Percentiles rank a stretch among this genome's conserved stretches.
Conservation (phyloP, 805 yeast genomes). For the Lipomyces sp. region DNA sequence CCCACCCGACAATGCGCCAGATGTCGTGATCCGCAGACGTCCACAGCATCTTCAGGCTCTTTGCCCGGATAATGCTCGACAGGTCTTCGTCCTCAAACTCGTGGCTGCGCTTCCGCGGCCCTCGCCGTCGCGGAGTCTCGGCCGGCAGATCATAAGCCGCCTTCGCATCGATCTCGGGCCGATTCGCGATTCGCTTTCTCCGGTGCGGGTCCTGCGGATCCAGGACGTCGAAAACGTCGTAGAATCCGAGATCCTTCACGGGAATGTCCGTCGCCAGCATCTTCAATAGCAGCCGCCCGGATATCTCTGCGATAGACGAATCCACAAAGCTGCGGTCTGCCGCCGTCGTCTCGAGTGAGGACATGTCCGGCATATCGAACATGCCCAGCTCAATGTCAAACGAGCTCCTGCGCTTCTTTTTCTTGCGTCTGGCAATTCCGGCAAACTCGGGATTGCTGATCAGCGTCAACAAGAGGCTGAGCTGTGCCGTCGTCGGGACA, state of each 20-base stretch:
- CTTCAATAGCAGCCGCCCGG: slow-evolving; percentile 6
- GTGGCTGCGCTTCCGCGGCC: background rate
- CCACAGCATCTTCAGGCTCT: slow-evolving; percentile 14
- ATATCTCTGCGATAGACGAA: slow-evolving; percentile 4
- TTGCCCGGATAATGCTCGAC: background rate
- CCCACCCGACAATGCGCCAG: slow-evolving; percentile 24
- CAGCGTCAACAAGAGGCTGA: slow-evolving; percentile 16
- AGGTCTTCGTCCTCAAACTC: background rate
- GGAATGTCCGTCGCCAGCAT: slow-evolving; percentile 11
- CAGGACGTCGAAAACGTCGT: slow-evolving; percentile 5
- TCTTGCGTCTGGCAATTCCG: background rate
- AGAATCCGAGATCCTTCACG: slow-evolving; percentile 16
- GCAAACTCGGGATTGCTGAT: slow-evolving; percentile 21
- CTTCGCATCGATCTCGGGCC: background rate
- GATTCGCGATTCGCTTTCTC: background rate
- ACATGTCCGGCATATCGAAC: background rate
- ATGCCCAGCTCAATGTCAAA: background rate
- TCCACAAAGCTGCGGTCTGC: slow-evolving; percentile 2
- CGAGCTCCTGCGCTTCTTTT: background rate
- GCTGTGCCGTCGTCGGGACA: slow-evolving; percentile 17
- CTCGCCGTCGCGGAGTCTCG: background rate
- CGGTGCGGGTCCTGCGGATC: background rate
- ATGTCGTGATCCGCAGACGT: slow-evolving; percentile 12
- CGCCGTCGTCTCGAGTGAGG: background rate
- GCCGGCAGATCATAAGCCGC: background rate